Evolutionary conservation across 345 rosid species (phyloP).

Genomic region (Populus nigra): DNA sequence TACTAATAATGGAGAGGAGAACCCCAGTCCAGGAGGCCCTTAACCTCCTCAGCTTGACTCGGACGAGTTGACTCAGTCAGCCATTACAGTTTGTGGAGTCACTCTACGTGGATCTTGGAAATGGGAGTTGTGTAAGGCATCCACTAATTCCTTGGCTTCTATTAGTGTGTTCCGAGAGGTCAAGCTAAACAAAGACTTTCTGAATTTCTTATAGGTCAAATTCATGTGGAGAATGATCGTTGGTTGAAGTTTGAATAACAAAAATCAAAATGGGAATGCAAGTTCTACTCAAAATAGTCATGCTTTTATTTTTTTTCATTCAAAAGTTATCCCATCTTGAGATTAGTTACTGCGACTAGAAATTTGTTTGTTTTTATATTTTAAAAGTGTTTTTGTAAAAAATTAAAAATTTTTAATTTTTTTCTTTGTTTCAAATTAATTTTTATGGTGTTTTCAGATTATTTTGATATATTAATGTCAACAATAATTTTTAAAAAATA

Average conservation of each 20-base stretch:
- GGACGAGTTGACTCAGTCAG: not conserved
- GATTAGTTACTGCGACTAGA: accelerated
- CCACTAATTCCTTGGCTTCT: not conserved
- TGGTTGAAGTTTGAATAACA: not conserved
- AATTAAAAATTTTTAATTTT: no score
- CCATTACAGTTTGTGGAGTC: not conserved
- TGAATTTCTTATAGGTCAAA: not conserved
- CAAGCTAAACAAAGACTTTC: not conserved
- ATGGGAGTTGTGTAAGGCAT: not conserved
- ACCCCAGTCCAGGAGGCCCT: not conserved
- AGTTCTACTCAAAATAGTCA: not conserved
- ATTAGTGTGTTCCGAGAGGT: not conserved
- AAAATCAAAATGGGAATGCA: not conserved
- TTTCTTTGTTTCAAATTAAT: no score
- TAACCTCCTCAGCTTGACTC: not conserved
- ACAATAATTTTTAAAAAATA: no score
- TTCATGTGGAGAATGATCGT: not conserved
- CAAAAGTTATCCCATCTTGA: no score
- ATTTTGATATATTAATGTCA: accelerated
- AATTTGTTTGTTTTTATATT: no score
- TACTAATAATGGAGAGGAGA: not conserved
- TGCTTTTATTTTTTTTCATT: no score
- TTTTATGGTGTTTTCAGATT: no score
- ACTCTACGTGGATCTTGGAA: not conserved
- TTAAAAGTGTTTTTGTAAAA: no score